Conservation (phyloP, 2,329 filamentous ascomycete genomes). For the Echinosphaeria canescens region DNA sequence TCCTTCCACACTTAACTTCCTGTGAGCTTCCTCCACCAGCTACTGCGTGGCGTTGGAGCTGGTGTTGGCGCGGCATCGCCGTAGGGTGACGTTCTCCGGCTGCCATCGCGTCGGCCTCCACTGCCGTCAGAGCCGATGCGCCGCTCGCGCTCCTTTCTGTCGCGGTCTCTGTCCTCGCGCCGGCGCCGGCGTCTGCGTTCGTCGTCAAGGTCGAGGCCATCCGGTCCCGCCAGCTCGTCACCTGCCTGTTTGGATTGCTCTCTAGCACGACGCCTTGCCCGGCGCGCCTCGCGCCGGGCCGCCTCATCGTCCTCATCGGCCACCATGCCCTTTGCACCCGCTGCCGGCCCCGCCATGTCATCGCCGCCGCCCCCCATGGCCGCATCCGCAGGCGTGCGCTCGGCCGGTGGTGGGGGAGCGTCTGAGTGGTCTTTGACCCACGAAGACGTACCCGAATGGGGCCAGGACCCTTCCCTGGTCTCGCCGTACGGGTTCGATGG, state of each 20-base stretch:
- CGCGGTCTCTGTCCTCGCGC: conserved; percentile 10
- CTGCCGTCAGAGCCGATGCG: not conserved
- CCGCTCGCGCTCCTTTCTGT: conserved; percentile 5
- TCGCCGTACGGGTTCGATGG: too few relatives aligned
- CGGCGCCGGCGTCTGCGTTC: conserved; percentile 8
- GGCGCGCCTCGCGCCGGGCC: conserved; percentile 18
- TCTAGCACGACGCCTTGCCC: conserved; percentile 28
- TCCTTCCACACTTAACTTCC: conserved; percentile 4
- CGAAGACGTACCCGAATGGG: conserved; percentile 39
- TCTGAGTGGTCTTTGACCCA: conserved; percentile 46
- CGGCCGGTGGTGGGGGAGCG: conserved; percentile 29
- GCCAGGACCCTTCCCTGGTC: too few relatives aligned
- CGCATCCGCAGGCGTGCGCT: conserved; percentile 12
- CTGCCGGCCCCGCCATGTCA: conserved; percentile 12
- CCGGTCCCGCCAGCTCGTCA: conserved; percentile 11
- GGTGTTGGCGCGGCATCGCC: conserved; percentile 18
- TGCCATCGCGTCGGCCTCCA: conserved; percentile 4
- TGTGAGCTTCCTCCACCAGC: conserved; percentile 37
- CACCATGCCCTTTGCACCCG: conserved; percentile 8
- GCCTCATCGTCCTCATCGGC: conserved; percentile 2
- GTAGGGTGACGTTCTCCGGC: conserved; percentile 15
- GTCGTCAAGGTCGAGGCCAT: conserved; percentile 10
- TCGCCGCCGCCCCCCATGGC: conserved; percentile 7
- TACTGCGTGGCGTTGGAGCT: conserved; percentile 27
- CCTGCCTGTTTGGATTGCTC: conserved; percentile 21